Conservation (phyloP, 345 rosid genomes). For the Eucalyptus globulus region DNA sequence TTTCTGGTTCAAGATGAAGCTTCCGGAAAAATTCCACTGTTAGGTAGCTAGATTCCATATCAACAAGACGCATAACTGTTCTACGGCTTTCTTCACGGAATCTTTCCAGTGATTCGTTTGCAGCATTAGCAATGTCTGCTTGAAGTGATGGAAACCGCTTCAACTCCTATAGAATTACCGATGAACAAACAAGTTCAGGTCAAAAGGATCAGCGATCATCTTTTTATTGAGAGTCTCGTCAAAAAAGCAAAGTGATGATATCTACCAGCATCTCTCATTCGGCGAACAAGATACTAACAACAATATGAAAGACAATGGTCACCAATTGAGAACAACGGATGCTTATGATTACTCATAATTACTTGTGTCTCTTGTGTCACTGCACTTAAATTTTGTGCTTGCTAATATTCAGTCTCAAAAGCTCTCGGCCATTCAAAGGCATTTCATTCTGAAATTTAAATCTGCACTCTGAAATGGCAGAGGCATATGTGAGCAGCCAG, state of each 20-base stretch:
- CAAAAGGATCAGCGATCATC: not conserved
- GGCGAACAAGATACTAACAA: not conserved
- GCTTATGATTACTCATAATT: not conserved
- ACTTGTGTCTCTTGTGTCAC: not conserved
- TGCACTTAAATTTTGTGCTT: not conserved
- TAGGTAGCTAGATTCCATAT: constrained; percentile 95
- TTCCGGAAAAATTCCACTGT: constrained; percentile 97
- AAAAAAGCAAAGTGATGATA: not conserved
- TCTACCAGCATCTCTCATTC: not conserved
- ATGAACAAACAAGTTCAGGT: not conserved
- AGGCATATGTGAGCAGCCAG: not conserved
- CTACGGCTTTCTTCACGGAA: constrained; percentile 91
- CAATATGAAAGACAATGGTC: not conserved
- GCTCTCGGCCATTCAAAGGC: not conserved
- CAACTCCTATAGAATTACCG: constrained; percentile 49
- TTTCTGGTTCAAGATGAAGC: constrained; percentile 81
- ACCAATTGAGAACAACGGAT: not conserved
- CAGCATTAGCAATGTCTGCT: constrained; percentile 86
- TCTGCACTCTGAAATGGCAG: not conserved
- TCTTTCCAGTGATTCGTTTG: constrained; percentile 85
- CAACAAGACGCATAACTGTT: constrained; percentile 81
- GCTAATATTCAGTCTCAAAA: not conserved
- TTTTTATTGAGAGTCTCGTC: not conserved
- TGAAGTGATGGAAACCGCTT: constrained; percentile 89
- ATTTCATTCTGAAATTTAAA: not conserved